These are phyloP conservation scores for Eucalyptus melliodora DNA, from an alignment of 345 rosid genomes.

Conservation along the genomic window DNA sequence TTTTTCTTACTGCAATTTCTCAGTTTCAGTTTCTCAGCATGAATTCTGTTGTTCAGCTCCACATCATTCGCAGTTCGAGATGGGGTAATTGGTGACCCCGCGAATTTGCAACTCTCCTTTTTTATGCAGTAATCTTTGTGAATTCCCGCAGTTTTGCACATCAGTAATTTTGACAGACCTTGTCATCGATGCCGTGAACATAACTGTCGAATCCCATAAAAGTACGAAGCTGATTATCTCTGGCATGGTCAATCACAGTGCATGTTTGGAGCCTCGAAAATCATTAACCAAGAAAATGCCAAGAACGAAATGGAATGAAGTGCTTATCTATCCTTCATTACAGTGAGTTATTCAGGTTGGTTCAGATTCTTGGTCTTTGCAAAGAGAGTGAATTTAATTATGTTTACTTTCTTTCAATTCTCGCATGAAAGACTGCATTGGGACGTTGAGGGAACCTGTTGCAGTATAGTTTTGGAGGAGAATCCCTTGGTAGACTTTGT, in stretches of 20 bases:
- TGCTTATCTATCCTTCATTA: neutral
- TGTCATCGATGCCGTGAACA: neutral
- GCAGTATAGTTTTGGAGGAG: slow-evolving; percentile 77
- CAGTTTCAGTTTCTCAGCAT: neutral
- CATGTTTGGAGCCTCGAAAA: neutral
- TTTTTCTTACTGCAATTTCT: neutral
- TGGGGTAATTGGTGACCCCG: neutral
- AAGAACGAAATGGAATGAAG: neutral
- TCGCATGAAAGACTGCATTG: neutral
- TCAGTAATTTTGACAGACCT: neutral
- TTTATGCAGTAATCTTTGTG: neutral
- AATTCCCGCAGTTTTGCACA: neutral
- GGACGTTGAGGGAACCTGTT: slow-evolving; percentile 81
- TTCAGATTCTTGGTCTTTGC: neutral
- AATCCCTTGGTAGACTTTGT: slow-evolving; percentile 92
- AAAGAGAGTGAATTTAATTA: neutral
- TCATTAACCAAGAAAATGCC: neutral
- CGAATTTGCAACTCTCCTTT: neutral
- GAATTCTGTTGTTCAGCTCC: neutral
- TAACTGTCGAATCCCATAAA: neutral
- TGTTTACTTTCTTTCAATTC: neutral
- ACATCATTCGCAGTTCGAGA: neutral
- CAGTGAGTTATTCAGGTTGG: neutral
- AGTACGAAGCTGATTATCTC: neutral
- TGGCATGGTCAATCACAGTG: neutral